Evolutionary conservation across 305 asterid species (phyloP).

Genomic region (Caryopteris hybrid): DNA sequence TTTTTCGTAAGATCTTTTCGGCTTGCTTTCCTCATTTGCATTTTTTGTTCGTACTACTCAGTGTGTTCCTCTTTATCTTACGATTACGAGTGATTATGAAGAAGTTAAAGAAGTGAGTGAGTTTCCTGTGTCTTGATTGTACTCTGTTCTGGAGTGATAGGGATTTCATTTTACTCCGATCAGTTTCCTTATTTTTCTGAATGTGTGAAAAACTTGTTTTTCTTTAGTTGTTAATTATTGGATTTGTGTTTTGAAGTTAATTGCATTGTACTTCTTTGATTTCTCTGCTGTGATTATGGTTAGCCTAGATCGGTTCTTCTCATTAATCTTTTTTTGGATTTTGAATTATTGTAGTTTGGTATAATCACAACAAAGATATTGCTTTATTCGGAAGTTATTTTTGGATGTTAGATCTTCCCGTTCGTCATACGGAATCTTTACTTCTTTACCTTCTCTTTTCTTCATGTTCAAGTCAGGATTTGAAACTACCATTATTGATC

Average conservation of each 20-base stretch:
- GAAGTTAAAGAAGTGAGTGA: no score
- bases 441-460: background rate
- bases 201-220: background rate
- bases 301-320: slow-evolving; percentile 1
- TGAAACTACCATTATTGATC: background rate
- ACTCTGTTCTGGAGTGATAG: no score
- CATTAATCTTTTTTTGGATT: background rate
- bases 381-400: slow-evolving; percentile 2
- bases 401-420: slow-evolving; percentile 24
- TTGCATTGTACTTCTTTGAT: background rate
- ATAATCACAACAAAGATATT: background rate
- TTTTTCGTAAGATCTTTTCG: background rate
- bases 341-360: slow-evolving; percentile 5
- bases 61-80: background rate
- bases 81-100: background rate
- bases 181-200: background rate
- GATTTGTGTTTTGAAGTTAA: background rate
- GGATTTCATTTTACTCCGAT: no score
- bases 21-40: slow-evolving; percentile 17
- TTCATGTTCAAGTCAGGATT: background rate
- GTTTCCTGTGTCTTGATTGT: no score
- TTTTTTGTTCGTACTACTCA: background rate
- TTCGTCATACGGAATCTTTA: background rate
- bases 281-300: slow-evolving; percentile 1
- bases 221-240: background rate